Percentiles rank a stretch among this genome's conserved stretches.
phyloP scores from a whole-genome alignment of 2,329 filamentous ascomycete genomes.

The Pseudopyrenochaeta lycopersici region DNA sequence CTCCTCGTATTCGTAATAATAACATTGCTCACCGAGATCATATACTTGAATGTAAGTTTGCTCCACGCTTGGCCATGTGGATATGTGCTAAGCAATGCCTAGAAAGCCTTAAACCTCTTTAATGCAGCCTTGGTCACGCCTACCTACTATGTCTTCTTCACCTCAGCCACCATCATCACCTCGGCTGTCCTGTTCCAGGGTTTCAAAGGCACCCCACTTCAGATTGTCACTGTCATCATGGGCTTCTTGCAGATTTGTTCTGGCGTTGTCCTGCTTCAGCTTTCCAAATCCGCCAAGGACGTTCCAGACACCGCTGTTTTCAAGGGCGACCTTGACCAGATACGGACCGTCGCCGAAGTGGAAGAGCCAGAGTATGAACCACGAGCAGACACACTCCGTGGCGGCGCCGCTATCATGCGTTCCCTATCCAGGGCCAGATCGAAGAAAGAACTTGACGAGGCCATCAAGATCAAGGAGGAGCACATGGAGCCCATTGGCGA shows the following conservation, averaged over 20 bases:
- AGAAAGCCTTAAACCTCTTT: constrained; percentile 99
- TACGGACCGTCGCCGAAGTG: constrained; percentile 92
- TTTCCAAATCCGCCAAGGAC: constrained; percentile 98
- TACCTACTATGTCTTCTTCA: constrained; percentile 99
- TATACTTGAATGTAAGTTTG: constrained; percentile 87
- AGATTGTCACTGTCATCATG: constrained; percentile 89
- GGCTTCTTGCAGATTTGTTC: constrained; percentile 94
- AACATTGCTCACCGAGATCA: constrained; percentile 92
- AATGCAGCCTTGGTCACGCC: constrained; percentile 97
- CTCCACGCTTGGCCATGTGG: not conserved
- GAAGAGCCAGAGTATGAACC: constrained; percentile 97
- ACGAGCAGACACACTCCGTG: constrained; percentile 94
- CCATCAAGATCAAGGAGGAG: constrained; percentile 80
- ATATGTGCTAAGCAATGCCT: constrained; percentile 18
- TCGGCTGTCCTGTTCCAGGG: constrained; percentile 92
- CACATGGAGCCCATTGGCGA: constrained; percentile 81
- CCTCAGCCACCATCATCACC: constrained; percentile 91
- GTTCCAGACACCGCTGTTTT: constrained; percentile 94
- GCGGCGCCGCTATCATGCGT: constrained; percentile 85
- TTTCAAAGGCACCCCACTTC: constrained; percentile 83
- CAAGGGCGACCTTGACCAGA: constrained; percentile 90
- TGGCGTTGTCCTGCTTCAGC: constrained; percentile 88
- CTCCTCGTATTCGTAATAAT: constrained; percentile 87
- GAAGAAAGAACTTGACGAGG: constrained; percentile 82
- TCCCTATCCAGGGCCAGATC: constrained; percentile 79